Base-by-base conservation (phyloP, 768 basidiomycete species). In the Dioszegia crocea region DNA sequence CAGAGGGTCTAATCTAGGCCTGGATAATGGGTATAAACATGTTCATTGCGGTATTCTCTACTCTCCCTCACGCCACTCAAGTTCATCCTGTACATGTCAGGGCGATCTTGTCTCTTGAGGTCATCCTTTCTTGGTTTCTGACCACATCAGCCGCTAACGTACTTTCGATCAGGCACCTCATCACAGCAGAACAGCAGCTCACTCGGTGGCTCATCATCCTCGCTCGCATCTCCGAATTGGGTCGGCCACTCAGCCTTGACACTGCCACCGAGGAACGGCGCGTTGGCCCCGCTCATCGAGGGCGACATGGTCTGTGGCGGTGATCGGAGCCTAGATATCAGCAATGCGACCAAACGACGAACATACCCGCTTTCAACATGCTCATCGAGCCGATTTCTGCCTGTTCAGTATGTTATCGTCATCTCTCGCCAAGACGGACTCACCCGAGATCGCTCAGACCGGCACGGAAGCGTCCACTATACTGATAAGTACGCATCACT, bases 401-500 rank as follows among this genome's bases (percentile, higher is more conserved):
- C 6, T 36, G 6, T 16, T 53, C 49, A 50, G 39, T 21, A 14
- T 16, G 27, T n/a, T 29, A 10, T 5, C 23, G 2, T 14, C 3
- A 9, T 17, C 21, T 33, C 21, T 9, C 17, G 9, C 5, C 23
- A 39, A n/a, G 16, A 40, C 5, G 21, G 0, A 50, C 60, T 56
- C 41, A 61, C 60, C 54, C 54, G 16, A 61, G n/a, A 29, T 61
- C 55, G 14, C 49, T 49, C 38, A 61, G 46, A 33, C 55, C 60
- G 9, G 60, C 60, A 12, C 17, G 17, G 60, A 61, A 61, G 9
- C 55, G 14, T 31, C 60, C 44, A 23, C 60, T 33, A 33, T 33
- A 6, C 14, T 56, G 30, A 11, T 4, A 24, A 16, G 31, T 50
- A 36, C 49, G 48, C 46, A 10, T 12, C 27, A 4, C 6, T 33